Evolutionary conservation across 495 filamentous ascomycete genomes (phyloP).

Genomic region (Penicillium roqueforti): DNA sequence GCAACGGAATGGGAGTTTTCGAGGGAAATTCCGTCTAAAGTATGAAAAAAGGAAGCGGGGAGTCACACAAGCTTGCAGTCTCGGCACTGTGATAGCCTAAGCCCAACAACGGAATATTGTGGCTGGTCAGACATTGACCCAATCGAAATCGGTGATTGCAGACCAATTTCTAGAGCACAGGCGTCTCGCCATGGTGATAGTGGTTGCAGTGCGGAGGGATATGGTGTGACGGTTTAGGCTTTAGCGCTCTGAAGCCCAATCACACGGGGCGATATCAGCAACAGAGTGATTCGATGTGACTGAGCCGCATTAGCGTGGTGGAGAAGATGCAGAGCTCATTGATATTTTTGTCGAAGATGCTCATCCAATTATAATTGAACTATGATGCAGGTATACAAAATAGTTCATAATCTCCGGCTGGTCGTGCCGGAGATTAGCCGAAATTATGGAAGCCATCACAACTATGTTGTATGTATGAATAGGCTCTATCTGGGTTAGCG

Average conservation of each 20-base stretch:
- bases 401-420: neutral
- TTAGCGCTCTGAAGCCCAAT: slow-evolving; percentile 26
- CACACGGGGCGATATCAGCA: slow-evolving; percentile 4
- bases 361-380: neutral
- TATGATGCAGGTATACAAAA: neutral
- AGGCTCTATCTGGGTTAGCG: neutral
- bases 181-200: slow-evolving; percentile 8
- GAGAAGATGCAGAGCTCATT: slow-evolving; percentile 1
- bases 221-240: slow-evolving; percentile 23
- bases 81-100: slow-evolving; percentile 15
- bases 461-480: neutral
- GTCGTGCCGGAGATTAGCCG: neutral
- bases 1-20: neutral
- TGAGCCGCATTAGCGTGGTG: slow-evolving; percentile 28
- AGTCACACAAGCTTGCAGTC: slow-evolving; percentile 12
- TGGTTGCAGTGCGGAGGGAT: slow-evolving; percentile 4
- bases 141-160: slow-evolving; percentile 7
- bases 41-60: slow-evolving; percentile 17
- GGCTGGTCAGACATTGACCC: slow-evolving; percentile 7
- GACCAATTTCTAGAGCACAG: slow-evolving; percentile 4
- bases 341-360: neutral
- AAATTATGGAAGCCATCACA: neutral
- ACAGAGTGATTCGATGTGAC: slow-evolving; percentile 23
- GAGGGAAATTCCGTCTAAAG: slow-evolving; percentile 16
- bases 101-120: neutral